A percentile compares a stretch with the other conserved stretches of the same genome.
These are phyloP conservation scores for Psilocybe subaeruginosa DNA, from an alignment of 768 basidiomycete species.

Conservation along the genomic window DNA sequence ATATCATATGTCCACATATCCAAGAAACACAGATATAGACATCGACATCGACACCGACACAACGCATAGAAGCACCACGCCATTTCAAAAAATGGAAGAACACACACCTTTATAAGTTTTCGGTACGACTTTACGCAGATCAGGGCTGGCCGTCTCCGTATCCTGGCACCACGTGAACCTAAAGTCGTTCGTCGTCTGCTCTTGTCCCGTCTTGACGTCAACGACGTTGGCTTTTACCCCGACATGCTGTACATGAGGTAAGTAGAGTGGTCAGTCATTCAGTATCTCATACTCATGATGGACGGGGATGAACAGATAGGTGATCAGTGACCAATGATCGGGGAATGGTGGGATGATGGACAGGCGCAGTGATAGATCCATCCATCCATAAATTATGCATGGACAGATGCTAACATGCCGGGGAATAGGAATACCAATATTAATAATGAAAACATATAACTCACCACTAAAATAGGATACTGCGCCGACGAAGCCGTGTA, in stretches of 20 bases:
- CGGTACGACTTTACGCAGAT: slow-evolving; percentile 56
- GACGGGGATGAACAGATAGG: too few species aligned
- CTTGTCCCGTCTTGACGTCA: slow-evolving; percentile 63
- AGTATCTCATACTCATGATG: too few species aligned
- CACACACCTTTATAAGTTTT: slow-evolving; percentile 68
- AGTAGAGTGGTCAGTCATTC: neutral
- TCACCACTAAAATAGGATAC: slow-evolving; percentile 62
- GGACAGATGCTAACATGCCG: neutral
- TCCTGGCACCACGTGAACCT: slow-evolving; percentile 69
- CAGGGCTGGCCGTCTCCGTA: slow-evolving; percentile 30
- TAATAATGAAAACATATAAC: slow-evolving; percentile 20
- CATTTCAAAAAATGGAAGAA: neutral
- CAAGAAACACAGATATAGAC: slow-evolving; percentile 4
- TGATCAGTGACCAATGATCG: neutral
- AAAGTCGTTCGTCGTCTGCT: slow-evolving; percentile 76
- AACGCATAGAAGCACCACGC: neutral
- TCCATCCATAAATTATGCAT: too few species aligned
- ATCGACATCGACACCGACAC: too few species aligned
- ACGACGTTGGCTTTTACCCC: slow-evolving; percentile 75
- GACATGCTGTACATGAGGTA: slow-evolving; percentile 54
- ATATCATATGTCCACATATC: neutral
- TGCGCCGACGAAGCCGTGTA: slow-evolving; percentile 55
- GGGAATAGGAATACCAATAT: too few species aligned
- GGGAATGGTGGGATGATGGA: neutral
- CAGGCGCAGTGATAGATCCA: neutral